phyloP scores from a whole-genome alignment of 1,284 basidiomycete species.

The Amylostereum areolatum region DNA sequence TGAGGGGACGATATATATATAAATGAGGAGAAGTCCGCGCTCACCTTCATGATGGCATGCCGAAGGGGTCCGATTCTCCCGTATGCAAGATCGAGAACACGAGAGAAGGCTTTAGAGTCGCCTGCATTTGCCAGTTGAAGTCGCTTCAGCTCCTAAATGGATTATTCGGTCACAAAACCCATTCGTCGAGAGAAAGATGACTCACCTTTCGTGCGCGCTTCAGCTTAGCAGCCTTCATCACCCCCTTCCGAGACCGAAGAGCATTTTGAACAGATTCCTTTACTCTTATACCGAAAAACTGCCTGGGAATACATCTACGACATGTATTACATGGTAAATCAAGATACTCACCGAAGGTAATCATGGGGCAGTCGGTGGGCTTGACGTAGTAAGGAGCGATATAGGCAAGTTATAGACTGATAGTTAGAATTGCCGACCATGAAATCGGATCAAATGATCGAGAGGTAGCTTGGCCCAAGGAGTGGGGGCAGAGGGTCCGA shows the following conservation, averaged over 20 bases:
- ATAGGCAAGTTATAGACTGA: slow-evolving; percentile 37
- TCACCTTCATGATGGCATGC: slow-evolving; percentile 61
- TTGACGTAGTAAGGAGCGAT: slow-evolving; percentile 48
- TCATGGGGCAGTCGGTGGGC: slow-evolving; percentile 46
- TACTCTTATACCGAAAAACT: slow-evolving; percentile 59
- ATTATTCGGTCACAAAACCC: too few relatives aligned
- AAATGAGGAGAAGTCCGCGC: slow-evolving; percentile 11
- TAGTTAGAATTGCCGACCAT: too few relatives aligned
- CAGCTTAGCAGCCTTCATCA: slow-evolving; percentile 30
- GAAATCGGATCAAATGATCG: too few relatives aligned
- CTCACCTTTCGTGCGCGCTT: slow-evolving; percentile 47
- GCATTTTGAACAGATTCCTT: slow-evolving; percentile 46
- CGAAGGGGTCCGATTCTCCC: slow-evolving; percentile 67
- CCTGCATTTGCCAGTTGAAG: slow-evolving; percentile 56
- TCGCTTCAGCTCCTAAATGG: slow-evolving; percentile 56
- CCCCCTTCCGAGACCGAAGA: slow-evolving; percentile 19
- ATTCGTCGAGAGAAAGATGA: too few relatives aligned
- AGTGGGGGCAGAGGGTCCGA: too few relatives aligned
- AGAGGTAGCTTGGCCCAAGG: too few relatives aligned
- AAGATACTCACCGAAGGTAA: slow-evolving; percentile 47
- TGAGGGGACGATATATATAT: slow-evolving; percentile 8
- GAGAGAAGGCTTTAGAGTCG: slow-evolving; percentile 43
- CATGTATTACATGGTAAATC: slow-evolving; percentile 7
- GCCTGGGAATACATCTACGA: slow-evolving; percentile 31
- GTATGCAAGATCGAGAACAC: slow-evolving; percentile 72